Evolutionary conservation across 768 basidiomycete genomes (phyloP).

Genomic region (Rhizopogon vesiculosus): DNA sequence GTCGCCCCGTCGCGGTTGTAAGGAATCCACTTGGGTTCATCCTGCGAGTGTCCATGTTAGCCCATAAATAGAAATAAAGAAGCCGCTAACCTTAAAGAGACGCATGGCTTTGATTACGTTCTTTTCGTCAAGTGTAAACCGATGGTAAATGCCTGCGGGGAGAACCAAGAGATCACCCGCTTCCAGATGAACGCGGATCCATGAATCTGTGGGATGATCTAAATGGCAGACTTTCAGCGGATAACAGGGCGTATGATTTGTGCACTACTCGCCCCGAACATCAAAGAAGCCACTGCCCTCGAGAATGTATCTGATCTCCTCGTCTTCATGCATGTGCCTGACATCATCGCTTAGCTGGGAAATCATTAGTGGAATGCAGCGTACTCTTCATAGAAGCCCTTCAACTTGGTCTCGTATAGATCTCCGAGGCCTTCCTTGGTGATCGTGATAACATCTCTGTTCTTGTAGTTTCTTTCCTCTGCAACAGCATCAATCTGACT

Average conservation of each 20-base stretch:
- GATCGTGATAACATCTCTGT: constrained; percentile 75
- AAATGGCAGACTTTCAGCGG: neutral
- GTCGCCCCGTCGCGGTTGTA: constrained; percentile 59
- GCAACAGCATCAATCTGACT: constrained; percentile 60
- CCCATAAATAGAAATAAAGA: neutral
- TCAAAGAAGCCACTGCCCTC: constrained; percentile 90
- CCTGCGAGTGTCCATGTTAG: constrained; percentile 37
- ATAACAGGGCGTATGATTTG: neutral
- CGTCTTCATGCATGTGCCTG: constrained; percentile 94
- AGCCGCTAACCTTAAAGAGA: constrained; percentile 67
- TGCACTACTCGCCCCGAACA: constrained; percentile 60
- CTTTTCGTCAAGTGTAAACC: constrained; percentile 81
- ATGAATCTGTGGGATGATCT: constrained; percentile 65
- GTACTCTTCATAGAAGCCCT: constrained; percentile 80
- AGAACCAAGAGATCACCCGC: constrained; percentile 84
- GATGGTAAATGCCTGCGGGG: constrained; percentile 91
- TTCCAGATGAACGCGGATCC: constrained; percentile 77
- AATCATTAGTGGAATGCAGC: constrained; percentile 12
- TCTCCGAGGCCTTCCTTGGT: constrained; percentile 79
- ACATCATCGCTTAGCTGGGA: neutral
- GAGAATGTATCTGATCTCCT: constrained; percentile 89
- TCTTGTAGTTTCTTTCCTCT: constrained; percentile 71
- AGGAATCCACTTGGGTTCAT: constrained; percentile 89
- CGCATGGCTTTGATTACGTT: constrained; percentile 75
- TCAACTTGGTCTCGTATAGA: constrained; percentile 76